Evolutionary conservation across 2,329 filamentous ascomycete species (phyloP).

Genomic region (Pseudohalonectria lignicola): DNA sequence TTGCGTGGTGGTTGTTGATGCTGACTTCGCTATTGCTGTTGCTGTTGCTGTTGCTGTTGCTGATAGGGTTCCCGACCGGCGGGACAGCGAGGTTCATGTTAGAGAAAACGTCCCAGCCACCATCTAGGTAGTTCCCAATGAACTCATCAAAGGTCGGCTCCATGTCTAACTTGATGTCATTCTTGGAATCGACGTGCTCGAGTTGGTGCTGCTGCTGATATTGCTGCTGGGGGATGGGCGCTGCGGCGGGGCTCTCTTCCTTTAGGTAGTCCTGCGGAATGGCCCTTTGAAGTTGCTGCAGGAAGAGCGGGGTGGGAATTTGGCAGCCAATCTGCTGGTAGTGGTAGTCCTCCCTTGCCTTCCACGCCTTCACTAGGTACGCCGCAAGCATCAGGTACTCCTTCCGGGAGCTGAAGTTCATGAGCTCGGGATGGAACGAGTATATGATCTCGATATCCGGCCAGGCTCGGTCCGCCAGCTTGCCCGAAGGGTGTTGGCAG

Average conservation of each 20-base stretch:
- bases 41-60: too few relatives aligned
- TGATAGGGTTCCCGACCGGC: too few relatives aligned
- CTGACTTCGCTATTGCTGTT: too few relatives aligned
- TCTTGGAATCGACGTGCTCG: conserved; percentile 3
- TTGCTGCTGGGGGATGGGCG: too few relatives aligned
- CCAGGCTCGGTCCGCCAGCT: conserved; percentile 44
- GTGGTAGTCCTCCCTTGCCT: conserved; percentile 31
- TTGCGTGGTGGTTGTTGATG: conserved; percentile 3
- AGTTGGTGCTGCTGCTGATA: neutral
- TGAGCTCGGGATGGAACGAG: conserved; percentile 36
- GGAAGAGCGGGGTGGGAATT: conserved; percentile 31
- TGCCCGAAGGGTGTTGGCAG: conserved; percentile 33
- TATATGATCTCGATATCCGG: conserved; percentile 33
- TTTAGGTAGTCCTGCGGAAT: conserved; percentile 27
- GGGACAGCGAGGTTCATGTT: conserved; percentile 5
- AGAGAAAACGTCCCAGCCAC: conserved; percentile 35
- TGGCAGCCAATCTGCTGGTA: conserved; percentile 13
- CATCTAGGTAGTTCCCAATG: conserved; percentile 30
- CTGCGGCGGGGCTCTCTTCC: conserved; percentile 13
- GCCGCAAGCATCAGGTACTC: conserved; percentile 31
- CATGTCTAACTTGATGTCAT: conserved; percentile 4
- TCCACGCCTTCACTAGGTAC: conserved; percentile 41
- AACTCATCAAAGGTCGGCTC: conserved; percentile 28
- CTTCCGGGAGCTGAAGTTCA: conserved; percentile 33
- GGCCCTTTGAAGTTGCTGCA: conserved; percentile 30